Conservation (phyloP, 2,329 filamentous ascomycete genomes). For the Apiospora pterosperma region DNA sequence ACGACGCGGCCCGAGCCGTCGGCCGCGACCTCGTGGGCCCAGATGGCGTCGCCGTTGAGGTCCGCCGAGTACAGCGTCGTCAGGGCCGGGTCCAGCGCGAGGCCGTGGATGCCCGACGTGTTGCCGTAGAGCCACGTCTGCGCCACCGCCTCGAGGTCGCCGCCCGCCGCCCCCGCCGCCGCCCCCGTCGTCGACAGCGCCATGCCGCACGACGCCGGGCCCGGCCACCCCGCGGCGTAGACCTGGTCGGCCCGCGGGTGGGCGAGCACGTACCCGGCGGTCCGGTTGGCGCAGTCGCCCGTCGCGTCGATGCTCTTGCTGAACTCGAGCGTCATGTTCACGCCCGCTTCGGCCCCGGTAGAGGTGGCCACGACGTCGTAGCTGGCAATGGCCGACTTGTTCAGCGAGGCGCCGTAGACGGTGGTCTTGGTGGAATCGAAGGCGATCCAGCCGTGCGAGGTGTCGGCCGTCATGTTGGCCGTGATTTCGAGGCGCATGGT, state of each 20-base stretch:
- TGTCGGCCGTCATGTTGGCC: conserved; percentile 37
- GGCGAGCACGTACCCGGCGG: conserved; percentile 14
- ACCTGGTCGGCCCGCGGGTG: conserved; percentile 11
- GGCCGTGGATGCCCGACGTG: conserved; percentile 15
- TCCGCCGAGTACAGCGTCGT: conserved; percentile 16
- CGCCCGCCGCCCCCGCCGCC: neutral
- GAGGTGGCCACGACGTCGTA: neutral
- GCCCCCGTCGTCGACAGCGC: conserved; percentile 1
- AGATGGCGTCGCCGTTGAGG: conserved; percentile 15
- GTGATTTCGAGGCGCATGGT: conserved; percentile 23
- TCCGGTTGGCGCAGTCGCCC: conserved; percentile 10
- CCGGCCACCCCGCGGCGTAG: conserved; percentile 14
- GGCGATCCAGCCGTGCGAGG: conserved; percentile 16
- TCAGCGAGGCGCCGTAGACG: neutral
- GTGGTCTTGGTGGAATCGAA: conserved; percentile 10
- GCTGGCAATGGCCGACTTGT: neutral
- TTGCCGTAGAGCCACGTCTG: conserved; percentile 13
- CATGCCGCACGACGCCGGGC: conserved; percentile 16
- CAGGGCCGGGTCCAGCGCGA: conserved; percentile 9
- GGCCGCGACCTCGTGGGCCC: conserved; percentile 14
- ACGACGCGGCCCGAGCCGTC: neutral
- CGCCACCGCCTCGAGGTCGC: neutral
- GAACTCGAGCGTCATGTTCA: neutral
- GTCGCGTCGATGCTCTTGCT: neutral
- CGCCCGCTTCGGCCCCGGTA: neutral